Conservation (phyloP, 768 basidiomycete species). For the Kwoniella dejecticola region DNA sequence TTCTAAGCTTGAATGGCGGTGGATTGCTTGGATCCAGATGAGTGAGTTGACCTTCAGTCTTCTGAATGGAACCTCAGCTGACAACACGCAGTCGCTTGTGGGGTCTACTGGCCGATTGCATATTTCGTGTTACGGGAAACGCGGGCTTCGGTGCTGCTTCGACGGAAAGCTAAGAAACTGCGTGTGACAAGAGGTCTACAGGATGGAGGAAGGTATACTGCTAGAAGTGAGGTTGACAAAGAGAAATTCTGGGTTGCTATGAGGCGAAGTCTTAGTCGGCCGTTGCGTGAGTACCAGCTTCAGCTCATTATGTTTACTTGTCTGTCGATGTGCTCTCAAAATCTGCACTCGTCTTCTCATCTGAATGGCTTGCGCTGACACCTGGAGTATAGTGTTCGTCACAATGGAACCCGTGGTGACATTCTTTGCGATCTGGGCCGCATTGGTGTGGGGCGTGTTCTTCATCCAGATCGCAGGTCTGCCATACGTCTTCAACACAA, state of each 20-base stretch:
- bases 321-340: too few species aligned
- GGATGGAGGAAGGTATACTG: slow-evolving; percentile 42
- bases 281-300: slow-evolving; percentile 62
- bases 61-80: too few species aligned
- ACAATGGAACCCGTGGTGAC: slow-evolving; percentile 73
- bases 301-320: background rate
- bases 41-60: too few species aligned
- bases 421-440: slow-evolving; percentile 62
- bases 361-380: background rate
- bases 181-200: slow-evolving; percentile 68
- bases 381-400: slow-evolving; percentile 61
- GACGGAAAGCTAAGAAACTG: slow-evolving; percentile 64
- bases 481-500: slow-evolving; percentile 61
- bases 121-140: slow-evolving; percentile 71
- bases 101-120: slow-evolving; percentile 61
- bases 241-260: slow-evolving; percentile 59
- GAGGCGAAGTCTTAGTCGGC: slow-evolving; percentile 70
- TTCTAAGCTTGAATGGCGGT: slow-evolving; percentile 67
- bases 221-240: slow-evolving; percentile 46
- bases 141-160: slow-evolving; percentile 68
- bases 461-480: slow-evolving; percentile 65
- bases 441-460: slow-evolving; percentile 72
- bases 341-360: too few species aligned
- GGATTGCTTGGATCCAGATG: slow-evolving; percentile 80
- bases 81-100: slow-evolving; percentile 58